These are phyloP conservation scores for Solanum aculeatissimum DNA, from an alignment of 305 asterid species.

Conservation along the genomic window DNA sequence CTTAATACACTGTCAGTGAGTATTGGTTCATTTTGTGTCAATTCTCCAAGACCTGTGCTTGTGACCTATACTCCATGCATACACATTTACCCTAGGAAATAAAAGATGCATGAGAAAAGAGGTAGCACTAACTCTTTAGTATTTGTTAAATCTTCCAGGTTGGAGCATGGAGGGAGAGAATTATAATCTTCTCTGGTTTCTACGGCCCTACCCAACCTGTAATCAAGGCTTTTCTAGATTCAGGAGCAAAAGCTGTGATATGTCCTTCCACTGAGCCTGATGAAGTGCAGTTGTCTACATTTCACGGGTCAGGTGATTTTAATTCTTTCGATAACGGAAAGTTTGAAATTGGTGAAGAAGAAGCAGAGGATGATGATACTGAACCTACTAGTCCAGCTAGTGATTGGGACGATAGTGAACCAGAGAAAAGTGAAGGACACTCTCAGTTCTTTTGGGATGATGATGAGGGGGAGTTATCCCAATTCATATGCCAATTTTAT, in stretches of 20 bases:
- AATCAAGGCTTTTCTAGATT: conserved; percentile 84
- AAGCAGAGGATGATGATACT: conserved; percentile 61
- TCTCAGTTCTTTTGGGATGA: conserved; percentile 62
- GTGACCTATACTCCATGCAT: background rate
- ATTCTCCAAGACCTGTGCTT: background rate
- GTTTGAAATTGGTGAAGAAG: conserved; percentile 94
- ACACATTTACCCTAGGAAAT: background rate
- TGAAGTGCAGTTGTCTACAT: conserved; percentile 61
- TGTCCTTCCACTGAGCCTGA: conserved; percentile 93
- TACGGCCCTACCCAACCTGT: conserved; percentile 79
- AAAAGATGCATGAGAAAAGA: background rate
- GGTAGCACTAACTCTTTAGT: background rate
- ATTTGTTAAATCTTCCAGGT: conserved; percentile 28
- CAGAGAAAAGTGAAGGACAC: conserved; percentile 46
- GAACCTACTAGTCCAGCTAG: conserved; percentile 68
- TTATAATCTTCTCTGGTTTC: conserved; percentile 76
- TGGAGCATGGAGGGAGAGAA: conserved; percentile 98
- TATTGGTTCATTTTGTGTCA: background rate
- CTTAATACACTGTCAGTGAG: background rate
- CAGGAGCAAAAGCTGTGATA: conserved; percentile 95
- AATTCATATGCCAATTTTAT: conserved; percentile 59
- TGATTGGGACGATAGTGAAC: conserved; percentile 96
- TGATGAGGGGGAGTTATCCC: conserved; percentile 80
- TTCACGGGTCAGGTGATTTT: conserved; percentile 72
- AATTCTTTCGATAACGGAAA: conserved; percentile 64